Percentiles rank a stretch among this genome's conserved stretches.
phyloP scores from a whole-genome alignment of 441 rosid genomes.

The Euphorbia corollata region DNA sequence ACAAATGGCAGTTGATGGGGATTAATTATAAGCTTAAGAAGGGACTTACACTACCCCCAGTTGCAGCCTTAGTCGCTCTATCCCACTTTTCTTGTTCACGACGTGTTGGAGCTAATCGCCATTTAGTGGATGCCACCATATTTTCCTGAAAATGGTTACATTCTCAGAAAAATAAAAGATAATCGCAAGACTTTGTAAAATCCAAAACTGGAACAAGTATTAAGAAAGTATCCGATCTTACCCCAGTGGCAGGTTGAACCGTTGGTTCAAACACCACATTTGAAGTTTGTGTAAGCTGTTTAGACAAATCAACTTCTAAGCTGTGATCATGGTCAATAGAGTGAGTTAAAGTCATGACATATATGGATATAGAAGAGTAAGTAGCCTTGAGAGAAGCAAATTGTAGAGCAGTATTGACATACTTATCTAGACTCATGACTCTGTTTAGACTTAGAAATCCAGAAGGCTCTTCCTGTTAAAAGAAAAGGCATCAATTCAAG shows the following conservation, averaged over 20 bases:
- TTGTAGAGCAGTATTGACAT: slow-evolving; percentile 15
- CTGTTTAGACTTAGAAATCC: slow-evolving; percentile 77
- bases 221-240: slow-evolving; percentile 23
- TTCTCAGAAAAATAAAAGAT: slow-evolving; percentile 11
- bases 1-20: not conserved
- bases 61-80: slow-evolving; percentile 69
- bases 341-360: not conserved
- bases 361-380: not conserved
- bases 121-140: slow-evolving; percentile 31
- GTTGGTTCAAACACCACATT: slow-evolving; percentile 27
- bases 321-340: slow-evolving; percentile 28
- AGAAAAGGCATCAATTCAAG: not conserved
- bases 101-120: slow-evolving; percentile 66
- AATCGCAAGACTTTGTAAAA: slow-evolving; percentile 10
- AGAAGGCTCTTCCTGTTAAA: slow-evolving; percentile 54
- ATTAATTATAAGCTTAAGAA: slow-evolving; percentile 9
- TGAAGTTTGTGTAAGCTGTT: slow-evolving; percentile 47
- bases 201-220: not conserved
- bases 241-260: slow-evolving; percentile 32
- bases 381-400: not conserved
- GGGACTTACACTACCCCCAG: slow-evolving; percentile 65
- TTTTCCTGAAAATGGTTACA: slow-evolving; percentile 29
- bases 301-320: slow-evolving; percentile 72
- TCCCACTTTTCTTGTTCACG: slow-evolving; percentile 88
- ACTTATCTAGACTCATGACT: slow-evolving; percentile 86